phyloP scores from a whole-genome alignment of 306 rosid species.

The Datisca glomerata region DNA sequence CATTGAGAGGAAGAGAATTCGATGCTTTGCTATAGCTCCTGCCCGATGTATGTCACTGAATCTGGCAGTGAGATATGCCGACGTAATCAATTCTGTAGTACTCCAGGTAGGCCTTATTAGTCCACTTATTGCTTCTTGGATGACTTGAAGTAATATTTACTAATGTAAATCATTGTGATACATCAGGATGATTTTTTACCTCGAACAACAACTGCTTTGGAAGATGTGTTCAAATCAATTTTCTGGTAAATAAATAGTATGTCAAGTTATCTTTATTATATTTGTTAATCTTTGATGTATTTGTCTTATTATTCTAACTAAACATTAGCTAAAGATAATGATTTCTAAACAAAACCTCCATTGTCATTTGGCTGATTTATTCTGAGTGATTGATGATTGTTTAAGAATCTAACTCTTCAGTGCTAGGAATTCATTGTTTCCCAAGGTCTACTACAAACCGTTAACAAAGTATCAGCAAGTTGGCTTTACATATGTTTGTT shows the following conservation, averaged over 20 bases:
- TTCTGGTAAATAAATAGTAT: conserved; percentile 52
- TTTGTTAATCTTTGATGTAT: conserved; percentile 5
- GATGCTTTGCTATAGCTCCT: conserved; percentile 81
- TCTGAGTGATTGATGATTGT: neutral
- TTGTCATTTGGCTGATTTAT: no score
- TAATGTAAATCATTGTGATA: conserved; percentile 12
- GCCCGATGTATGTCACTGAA: conserved; percentile 82
- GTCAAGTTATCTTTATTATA: conserved; percentile 9
- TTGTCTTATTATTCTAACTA: conserved; percentile 10
- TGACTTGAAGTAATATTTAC: conserved; percentile 9
- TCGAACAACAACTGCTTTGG: conserved; percentile 64
- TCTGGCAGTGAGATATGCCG: conserved; percentile 95
- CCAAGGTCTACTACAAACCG: neutral
- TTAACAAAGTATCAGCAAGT: neutral
- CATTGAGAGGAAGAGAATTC: conserved; percentile 57
- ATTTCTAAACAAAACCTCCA: no score
- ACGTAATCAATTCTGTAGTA: conserved; percentile 71
- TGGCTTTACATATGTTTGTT: neutral
- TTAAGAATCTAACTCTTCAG: neutral
- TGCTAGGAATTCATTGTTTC: neutral
- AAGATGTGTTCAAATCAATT: conserved; percentile 58
- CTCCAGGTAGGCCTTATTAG: conserved; percentile 49
- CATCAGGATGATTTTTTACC: conserved; percentile 93
- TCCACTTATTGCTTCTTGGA: conserved; percentile 7
- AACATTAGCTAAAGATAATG: no score